phyloP scores from a whole-genome alignment of 495 filamentous ascomycete genomes.

The Penicillium fimorum region DNA sequence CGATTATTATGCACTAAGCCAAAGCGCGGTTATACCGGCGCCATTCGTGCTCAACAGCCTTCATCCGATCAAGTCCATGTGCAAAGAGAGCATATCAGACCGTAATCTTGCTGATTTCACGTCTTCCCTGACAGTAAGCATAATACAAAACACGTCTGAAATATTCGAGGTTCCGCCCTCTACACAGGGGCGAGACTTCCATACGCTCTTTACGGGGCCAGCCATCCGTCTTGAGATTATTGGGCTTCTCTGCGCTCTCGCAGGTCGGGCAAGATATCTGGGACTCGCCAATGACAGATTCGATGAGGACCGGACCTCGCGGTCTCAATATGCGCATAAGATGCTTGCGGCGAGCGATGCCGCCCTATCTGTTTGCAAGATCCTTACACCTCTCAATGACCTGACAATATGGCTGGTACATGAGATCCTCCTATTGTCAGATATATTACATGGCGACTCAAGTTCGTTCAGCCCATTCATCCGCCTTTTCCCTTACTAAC shows the following conservation, averaged over 20 bases:
- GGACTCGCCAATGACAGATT: slow-evolving; percentile 23
- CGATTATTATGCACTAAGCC: slow-evolving; percentile 29
- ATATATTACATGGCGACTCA: slow-evolving; percentile 25
- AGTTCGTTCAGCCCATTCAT: slow-evolving; percentile 23
- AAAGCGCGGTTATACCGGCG: slow-evolving; percentile 24
- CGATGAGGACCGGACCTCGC: slow-evolving; percentile 4
- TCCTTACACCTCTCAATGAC: slow-evolving; percentile 33
- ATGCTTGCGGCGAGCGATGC: slow-evolving; percentile 32
- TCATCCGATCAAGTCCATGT: slow-evolving; percentile 12
- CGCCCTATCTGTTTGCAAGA: slow-evolving; percentile 30
- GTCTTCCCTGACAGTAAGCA: slow-evolving; percentile 9
- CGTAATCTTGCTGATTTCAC: slow-evolving; percentile 11
- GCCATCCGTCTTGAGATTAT: slow-evolving; percentile 33
- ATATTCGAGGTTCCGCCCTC: slow-evolving; percentile 19
- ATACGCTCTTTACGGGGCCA: slow-evolving; percentile 24
- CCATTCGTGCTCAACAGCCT: slow-evolving; percentile 28
- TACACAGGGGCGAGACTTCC: slow-evolving; percentile 22
- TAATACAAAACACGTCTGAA: slow-evolving; percentile 31
- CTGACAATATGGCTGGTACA: slow-evolving; percentile 33
- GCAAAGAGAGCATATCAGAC: slow-evolving; percentile 8
- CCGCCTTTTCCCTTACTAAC: slow-evolving; percentile 2
- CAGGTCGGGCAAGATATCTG: slow-evolving; percentile 28
- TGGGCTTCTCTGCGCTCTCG: slow-evolving; percentile 28
- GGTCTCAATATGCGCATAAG: slow-evolving; percentile 22
- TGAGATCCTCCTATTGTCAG: slow-evolving; percentile 29